Evolutionary conservation across 2,329 filamentous ascomycete genomes (phyloP), one percentile per base, ranked within the genome.

Genomic region (Epichloe hybrida): DNA sequence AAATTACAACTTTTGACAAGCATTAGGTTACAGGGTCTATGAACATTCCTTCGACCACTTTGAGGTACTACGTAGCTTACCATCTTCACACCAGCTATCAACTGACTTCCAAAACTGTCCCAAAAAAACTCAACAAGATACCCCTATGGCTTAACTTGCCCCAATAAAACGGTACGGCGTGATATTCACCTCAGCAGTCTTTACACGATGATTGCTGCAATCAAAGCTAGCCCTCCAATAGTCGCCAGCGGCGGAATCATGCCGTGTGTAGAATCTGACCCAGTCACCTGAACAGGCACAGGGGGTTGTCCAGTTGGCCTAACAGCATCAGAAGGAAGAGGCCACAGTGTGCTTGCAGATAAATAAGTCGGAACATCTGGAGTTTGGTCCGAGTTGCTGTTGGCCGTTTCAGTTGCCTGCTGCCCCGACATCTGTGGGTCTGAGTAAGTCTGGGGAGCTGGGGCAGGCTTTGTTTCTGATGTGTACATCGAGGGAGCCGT

Each of bases 121-220:
- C 49, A 55, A 57, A 54, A 53, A 46, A 51, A 13, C 17, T 45
- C 50, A 54, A 52, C 49, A 40, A 52, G 45, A 52, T 52, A 41
- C 47, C 44, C 27, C 23, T 23, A 20, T 23, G 23, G 23, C 38
- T 20, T 20, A 23, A 27, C 39, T 40, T 36, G 34, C 35, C 23
- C n/a, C 17, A n/a, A 4, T 20, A 5, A 38, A 23, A 9, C 23
- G 34, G 27, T 45, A 40, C 12, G 12, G 9, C 36, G 36, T 48
- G 34, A 27, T 50, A 20, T 5, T 35, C 40, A 39, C 15, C 41
- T 23, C 41, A 27, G 7, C 15, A 38, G 9, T n/a, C 5, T 36
- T 43, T 54, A 62, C 48, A 61, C 56, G 13, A 62, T 57, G 46
- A 62, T 55, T 23, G 53, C 57, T 35, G 56, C 61, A 51, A 64